A percentile compares a stretch with the other conserved stretches of the same genome.
phyloP scores from a whole-genome alignment of 805 yeast genomes.

The Saccharomycopsis fermentans region DNA sequence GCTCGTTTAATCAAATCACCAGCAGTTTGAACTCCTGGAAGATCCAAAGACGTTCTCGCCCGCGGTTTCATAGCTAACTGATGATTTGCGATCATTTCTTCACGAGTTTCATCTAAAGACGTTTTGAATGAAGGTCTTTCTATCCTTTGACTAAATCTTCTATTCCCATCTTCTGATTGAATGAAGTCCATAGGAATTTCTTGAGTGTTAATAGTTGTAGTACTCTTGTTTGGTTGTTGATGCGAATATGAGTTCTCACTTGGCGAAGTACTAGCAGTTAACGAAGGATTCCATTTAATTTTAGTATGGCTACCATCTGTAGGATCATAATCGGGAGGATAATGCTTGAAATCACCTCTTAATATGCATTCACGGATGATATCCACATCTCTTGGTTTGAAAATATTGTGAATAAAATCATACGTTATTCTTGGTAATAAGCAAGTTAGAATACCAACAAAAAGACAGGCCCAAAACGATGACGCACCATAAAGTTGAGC shows the following conservation, averaged over 20 bases:
- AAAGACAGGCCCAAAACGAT: slow-evolving; percentile 57
- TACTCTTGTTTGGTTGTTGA: slow-evolving; percentile 1
- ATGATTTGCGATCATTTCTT: slow-evolving; percentile 12
- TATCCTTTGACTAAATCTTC: slow-evolving; percentile 5
- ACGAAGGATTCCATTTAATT: slow-evolving; percentile 31
- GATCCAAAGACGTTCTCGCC: slow-evolving; percentile 17
- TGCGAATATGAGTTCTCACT: neutral
- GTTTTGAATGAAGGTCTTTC: neutral
- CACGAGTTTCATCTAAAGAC: slow-evolving; percentile 15
- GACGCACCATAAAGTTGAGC: slow-evolving; percentile 52
- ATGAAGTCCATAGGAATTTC: slow-evolving; percentile 17
- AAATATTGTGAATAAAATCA: slow-evolving; percentile 44
- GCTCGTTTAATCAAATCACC: slow-evolving; percentile 6
- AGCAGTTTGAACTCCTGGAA: slow-evolving; percentile 18
- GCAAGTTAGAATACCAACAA: slow-evolving; percentile 55
- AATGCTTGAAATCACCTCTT: slow-evolving; percentile 56
- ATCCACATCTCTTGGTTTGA: slow-evolving; percentile 58
- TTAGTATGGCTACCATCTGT: slow-evolving; percentile 61
- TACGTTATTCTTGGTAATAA: slow-evolving; percentile 56
- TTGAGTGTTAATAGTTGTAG: slow-evolving; percentile 4
- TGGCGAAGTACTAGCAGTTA: slow-evolving; percentile 18
- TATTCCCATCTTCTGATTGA: slow-evolving; percentile 1
- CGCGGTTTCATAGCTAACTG: slow-evolving; percentile 12
- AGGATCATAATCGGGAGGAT: slow-evolving; percentile 65
- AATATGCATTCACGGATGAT: slow-evolving; percentile 62